Evolutionary conservation across 2,329 filamentous ascomycete species (phyloP).

Genomic region (Hypoxylon sp.): DNA sequence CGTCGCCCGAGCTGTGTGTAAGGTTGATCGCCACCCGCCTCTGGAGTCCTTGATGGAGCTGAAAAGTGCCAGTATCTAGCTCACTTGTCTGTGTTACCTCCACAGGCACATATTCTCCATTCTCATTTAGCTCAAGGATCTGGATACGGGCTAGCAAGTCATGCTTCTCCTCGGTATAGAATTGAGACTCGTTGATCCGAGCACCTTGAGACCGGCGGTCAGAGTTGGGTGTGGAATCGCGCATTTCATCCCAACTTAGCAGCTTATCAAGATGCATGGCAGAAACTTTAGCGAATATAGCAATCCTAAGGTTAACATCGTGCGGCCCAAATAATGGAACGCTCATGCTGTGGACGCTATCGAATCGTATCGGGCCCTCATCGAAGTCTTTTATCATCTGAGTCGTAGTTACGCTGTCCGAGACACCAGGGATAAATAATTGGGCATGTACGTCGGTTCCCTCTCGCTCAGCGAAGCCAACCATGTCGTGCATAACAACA

Average conservation of each 20-base stretch:
- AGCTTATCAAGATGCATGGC: slow-evolving; percentile 96
- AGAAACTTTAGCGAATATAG: slow-evolving; percentile 91
- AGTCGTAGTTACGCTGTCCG: slow-evolving; percentile 92
- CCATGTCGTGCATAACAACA: slow-evolving; percentile 95
- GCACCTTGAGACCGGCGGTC: slow-evolving; percentile 69
- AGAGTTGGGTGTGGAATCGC: slow-evolving; percentile 77
- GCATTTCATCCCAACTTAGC: slow-evolving; percentile 98
- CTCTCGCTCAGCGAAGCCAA: slow-evolving; percentile 95
- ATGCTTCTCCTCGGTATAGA: slow-evolving; percentile 92
- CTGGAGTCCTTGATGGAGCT: slow-evolving; percentile 94
- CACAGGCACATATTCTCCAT: slow-evolving; percentile 90
- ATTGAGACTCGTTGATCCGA: slow-evolving; percentile 90
- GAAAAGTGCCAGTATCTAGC: slow-evolving; percentile 89
- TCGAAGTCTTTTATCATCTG: slow-evolving; percentile 96
- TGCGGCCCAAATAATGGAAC: slow-evolving; percentile 82
- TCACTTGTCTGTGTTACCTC: slow-evolving; percentile 90
- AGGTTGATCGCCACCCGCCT: slow-evolving; percentile 87
- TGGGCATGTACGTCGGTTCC: slow-evolving; percentile 96
- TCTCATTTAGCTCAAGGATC: slow-evolving; percentile 90
- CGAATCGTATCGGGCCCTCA: slow-evolving; percentile 90
- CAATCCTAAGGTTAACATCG: slow-evolving; percentile 83
- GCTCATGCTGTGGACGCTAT: slow-evolving; percentile 99
- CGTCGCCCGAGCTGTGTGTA: slow-evolving; percentile 91
- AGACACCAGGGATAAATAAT: slow-evolving; percentile 92
- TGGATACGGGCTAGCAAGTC: slow-evolving; percentile 91